Base-by-base conservation (phyloP, 2,329 filamentous ascomycete genomes). In the Apiospora arundinis region DNA sequence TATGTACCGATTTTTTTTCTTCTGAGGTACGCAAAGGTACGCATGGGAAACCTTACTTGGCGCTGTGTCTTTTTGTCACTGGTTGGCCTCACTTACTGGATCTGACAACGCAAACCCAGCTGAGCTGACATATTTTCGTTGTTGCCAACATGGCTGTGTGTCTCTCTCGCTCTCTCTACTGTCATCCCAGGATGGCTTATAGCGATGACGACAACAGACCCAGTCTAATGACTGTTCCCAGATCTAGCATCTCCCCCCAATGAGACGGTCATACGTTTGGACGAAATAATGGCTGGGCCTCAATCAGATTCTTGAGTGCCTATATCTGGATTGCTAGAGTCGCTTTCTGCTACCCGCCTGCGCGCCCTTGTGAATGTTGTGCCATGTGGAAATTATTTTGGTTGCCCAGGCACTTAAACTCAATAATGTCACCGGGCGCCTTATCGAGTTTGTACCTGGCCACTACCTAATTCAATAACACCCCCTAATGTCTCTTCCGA, bases 201-300 rank as follows among this genome's bases (percentile, higher is more conserved):
- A 63, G 56, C 56, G 56, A 63, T 63, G 56, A 63, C 56, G 56
- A 63, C 56, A 63, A 12, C 56, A 40, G 56, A 37, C 52, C 52
- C 52, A 60, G 52, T 60, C 52, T 60, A 60, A 60, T 37, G 52
- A 11, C 52, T 32, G 21, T 60, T 60, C 37, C 52, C 28, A 60
- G 52, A 60, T 60, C n/a, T n/a, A n/a, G n/a, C n/a, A n/a, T n/a
- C 28, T 32, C 25, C 52, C 25, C 52, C 52, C 52, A 60, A 60
- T 60, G 28, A 37, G 52, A 60, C 52, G 28, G 32, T 18, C 4
- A 21, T 32, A 21, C 18, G 25, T 37, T 60, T 37, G 52, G 52
- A 60, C 52, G 52, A 37, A 60, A 9, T 32, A 16, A 37, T 32
- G 18, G 16, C 32, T 16, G 28, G 11, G 14, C 25, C 48, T 25